phyloP scores from a whole-genome alignment of 2,329 filamentous ascomycete species.

The Aureobasidium lini region DNA sequence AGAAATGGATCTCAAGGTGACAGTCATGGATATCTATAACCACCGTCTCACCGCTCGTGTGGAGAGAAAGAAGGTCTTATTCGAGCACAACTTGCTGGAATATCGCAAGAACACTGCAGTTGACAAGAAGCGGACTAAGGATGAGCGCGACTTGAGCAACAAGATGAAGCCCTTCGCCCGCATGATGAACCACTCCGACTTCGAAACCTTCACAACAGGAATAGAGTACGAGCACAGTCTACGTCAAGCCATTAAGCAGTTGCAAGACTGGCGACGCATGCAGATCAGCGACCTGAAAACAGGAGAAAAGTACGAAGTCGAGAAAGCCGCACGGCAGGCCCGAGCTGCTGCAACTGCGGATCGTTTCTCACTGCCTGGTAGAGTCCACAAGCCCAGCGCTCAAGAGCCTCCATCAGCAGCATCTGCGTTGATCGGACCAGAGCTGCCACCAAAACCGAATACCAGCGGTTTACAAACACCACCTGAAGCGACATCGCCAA shows the following conservation, averaged over 20 bases:
- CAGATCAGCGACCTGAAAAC: constrained; percentile 76
- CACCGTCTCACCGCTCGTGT: constrained; percentile 81
- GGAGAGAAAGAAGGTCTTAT: constrained; percentile 92
- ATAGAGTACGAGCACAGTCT: constrained; percentile 87
- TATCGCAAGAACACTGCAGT: constrained; percentile 83
- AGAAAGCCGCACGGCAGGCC: constrained; percentile 71
- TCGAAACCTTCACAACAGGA: constrained; percentile 75
- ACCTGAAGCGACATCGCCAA: constrained; percentile 23
- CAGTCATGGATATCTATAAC: constrained; percentile 98
- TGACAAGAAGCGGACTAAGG: constrained; percentile 94
- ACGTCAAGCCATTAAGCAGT: constrained; percentile 76
- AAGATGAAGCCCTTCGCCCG: constrained; percentile 93
- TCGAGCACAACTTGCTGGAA: constrained; percentile 88
- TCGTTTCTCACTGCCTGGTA: constrained; percentile 43
- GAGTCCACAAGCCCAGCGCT: constrained; percentile 46
- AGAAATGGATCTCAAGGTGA: constrained; percentile 95
- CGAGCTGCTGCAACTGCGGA: constrained; percentile 63
- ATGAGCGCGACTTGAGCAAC: constrained; percentile 83
- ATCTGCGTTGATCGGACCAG: constrained; percentile 68
- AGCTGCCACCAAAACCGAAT: constrained; percentile 59
- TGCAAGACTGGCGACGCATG: constrained; percentile 88
- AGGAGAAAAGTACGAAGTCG: constrained; percentile 86
- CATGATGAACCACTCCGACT: constrained; percentile 93
- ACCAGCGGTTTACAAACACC: constrained; percentile 33
- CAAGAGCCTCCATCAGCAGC: constrained; percentile 66